Evolutionary conservation across 2,329 filamentous ascomycete species (phyloP), one percentile per base, ranked within the genome.

Genomic region (Colletotrichum sp.): DNA sequence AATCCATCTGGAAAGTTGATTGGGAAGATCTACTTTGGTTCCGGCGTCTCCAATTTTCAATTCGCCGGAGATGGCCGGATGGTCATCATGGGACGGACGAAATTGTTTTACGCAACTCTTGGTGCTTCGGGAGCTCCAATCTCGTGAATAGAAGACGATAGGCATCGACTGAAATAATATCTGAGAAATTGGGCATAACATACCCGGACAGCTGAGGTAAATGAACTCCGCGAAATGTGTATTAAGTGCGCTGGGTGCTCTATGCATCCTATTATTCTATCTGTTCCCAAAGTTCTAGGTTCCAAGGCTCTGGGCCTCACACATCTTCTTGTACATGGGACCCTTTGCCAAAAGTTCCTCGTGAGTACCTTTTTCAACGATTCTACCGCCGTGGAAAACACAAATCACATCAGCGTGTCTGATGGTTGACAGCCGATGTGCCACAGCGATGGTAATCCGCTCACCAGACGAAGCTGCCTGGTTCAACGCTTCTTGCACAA

Each of bases 401-500:
- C 89, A 92, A 48, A 93, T 93, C 3, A 86, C 82, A 80, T 93
- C 89, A 0, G 90, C 90, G 71, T 92, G 87, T 78, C 90, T 92
- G 2, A 90, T 86, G 1, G 86, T 87, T 32, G 90, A 86, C 10
- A 88, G 79, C 7, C 92, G 86, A 81, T 94, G 93, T 2, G 93
- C 92, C 3, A 94, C 92, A 7, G 92, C 91, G 12, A 94, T 86
- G 0, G 92, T 93, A 1, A 92, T 88, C 66, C 82, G 82, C 73
- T 76, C 87, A 80, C 74, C 78, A 81, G 77, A 70, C 16, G 74
- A 69, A 14, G 76, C 76, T 4, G 81, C 81, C 0, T 83, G 83
- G 1, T 84, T 90, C 24, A 95, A 85, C 0, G 92, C 92, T 4
- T 85, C 86, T 80, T 94, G 92, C 10, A 95, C 91, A 2, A 92